Conservation (phyloP, 768 basidiomycete species). For the Cubamyces sp. region DNA sequence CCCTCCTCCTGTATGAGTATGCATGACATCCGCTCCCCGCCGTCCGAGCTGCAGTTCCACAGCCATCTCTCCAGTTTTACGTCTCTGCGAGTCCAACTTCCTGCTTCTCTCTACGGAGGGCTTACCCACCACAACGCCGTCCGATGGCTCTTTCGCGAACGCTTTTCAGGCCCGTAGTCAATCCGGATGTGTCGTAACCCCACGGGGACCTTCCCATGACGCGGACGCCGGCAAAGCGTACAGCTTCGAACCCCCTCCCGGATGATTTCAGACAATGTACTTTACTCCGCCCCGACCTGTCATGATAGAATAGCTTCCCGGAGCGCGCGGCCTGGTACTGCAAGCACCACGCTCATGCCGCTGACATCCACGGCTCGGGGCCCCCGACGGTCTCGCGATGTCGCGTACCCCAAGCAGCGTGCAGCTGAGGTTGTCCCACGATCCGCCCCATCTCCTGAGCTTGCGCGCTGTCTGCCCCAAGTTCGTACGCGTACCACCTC, state of each 20-base stretch:
- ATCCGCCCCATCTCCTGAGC: constrained; percentile 44
- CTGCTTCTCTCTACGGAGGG: background rate
- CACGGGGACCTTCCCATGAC: constrained; percentile 3
- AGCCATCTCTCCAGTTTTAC: background rate
- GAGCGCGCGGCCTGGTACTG: background rate
- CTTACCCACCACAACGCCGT: background rate
- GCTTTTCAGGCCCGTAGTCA: background rate
- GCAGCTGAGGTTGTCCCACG: constrained; percentile 42
- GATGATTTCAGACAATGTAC: too few species aligned
- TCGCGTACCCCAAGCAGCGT: constrained; percentile 53
- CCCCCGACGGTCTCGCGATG: constrained; percentile 22
- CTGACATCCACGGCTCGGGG: constrained; percentile 20
- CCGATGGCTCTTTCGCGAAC: background rate
- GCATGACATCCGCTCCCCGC: too few species aligned
- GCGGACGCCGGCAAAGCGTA: background rate
- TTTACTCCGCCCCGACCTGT: background rate
- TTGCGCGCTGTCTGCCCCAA: constrained; percentile 59
- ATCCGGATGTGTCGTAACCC: constrained; percentile 6
- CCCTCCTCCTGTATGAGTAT: too few species aligned
- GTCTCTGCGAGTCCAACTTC: background rate
- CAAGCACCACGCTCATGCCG: background rate
- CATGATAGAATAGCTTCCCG: background rate
- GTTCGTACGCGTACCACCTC: constrained; percentile 59
- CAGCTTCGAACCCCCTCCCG: too few species aligned
- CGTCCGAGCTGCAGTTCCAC: too few species aligned